A percentile compares a stretch with the other conserved stretches of the same genome.
Conservation (phyloP, 371 early-diverging fungal species). For the Mortierella sp. region DNA sequence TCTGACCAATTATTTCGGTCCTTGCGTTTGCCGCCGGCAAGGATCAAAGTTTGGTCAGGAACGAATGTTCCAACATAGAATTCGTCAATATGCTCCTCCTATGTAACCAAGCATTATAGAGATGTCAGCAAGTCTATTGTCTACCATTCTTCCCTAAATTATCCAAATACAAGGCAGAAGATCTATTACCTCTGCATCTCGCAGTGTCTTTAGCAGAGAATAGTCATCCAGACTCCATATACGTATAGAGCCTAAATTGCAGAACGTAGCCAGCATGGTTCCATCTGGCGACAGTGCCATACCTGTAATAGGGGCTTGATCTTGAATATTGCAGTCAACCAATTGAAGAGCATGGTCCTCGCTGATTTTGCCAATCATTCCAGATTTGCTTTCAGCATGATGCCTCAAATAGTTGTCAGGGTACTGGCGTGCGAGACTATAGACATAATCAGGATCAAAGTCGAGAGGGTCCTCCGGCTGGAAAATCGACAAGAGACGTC, state of each 20-base stretch:
- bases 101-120: not conserved
- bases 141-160: too few species aligned
- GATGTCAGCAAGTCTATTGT: not conserved
- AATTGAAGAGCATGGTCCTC: constrained; percentile 71
- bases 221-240: constrained; percentile 87
- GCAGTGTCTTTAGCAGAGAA: constrained; percentile 72
- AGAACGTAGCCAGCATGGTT: constrained; percentile 85
- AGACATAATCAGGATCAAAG: constrained; percentile 61
- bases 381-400: constrained; percentile 60
- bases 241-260: constrained; percentile 80
- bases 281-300: constrained; percentile 88
- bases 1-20: constrained; percentile 89
- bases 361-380: constrained; percentile 73
- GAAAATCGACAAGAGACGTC: not conserved
- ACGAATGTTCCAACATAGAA: constrained; percentile 86
- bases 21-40: constrained; percentile 86
- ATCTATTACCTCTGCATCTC: constrained; percentile 69
- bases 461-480: constrained; percentile 51
- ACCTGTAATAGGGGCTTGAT: constrained; percentile 78
- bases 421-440: constrained; percentile 63
- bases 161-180: not conserved
- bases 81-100: constrained; percentile 90
- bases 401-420: constrained; percentile 76
- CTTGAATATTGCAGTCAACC: constrained; percentile 63
- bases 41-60: constrained; percentile 64